Conservation (phyloP, 2,329 filamentous ascomycete species). For the Botryotinia globosa region DNA sequence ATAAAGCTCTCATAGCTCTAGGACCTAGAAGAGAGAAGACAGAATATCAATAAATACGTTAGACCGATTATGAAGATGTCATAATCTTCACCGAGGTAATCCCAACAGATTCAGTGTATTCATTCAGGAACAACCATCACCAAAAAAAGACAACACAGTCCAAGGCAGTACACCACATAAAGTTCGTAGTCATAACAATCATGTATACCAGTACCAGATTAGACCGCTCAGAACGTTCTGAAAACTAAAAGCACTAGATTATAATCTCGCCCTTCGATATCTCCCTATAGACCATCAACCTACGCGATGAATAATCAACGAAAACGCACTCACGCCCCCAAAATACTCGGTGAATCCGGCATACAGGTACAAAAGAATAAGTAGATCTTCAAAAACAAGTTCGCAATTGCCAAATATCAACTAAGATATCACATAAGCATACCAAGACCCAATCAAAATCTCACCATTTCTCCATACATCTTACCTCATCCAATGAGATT, state of each 20-base stretch:
- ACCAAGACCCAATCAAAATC: background rate
- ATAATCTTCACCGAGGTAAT: too few species aligned
- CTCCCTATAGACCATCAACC: background rate
- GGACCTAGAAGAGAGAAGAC: too few species aligned
- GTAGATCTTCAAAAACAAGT: background rate
- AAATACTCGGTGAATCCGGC: background rate
- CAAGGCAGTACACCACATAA: background rate
- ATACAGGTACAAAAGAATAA: background rate
- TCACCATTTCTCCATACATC: background rate
- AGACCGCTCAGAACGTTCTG: background rate
- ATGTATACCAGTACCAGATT: background rate
- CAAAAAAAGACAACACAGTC: fast-evolving
- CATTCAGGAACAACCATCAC: background rate
- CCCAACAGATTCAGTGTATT: background rate
- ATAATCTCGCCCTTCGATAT: background rate
- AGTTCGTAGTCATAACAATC: background rate
- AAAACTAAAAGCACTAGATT: background rate
- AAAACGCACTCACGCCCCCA: background rate
- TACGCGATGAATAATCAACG: background rate
- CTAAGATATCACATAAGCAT: constrained; percentile 6
- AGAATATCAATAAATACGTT: too few species aligned
- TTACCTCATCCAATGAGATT: background rate
- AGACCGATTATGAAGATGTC: too few species aligned
- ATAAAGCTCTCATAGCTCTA: too few species aligned
- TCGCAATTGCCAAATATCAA: background rate